phyloP scores from a whole-genome alignment of 1,284 basidiomycete species.

The Malassezia obtusa region DNA sequence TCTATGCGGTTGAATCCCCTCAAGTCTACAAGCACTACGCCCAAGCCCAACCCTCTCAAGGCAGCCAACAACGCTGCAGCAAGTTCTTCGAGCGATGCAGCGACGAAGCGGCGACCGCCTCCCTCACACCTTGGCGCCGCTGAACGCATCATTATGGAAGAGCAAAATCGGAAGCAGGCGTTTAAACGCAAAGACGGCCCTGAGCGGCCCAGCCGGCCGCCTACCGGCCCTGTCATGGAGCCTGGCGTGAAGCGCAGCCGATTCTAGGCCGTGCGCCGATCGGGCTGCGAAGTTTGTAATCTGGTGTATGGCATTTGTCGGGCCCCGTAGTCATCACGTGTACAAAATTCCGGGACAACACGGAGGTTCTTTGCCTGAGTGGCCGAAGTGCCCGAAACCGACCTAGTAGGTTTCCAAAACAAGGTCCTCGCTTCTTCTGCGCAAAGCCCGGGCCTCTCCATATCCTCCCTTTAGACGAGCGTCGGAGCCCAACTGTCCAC shows the following conservation, averaged over 20 bases:
- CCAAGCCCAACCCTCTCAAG: background rate
- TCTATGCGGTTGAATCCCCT: constrained; percentile 13
- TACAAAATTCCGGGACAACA: constrained; percentile 14
- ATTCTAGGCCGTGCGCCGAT: constrained; percentile 19
- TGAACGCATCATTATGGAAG: constrained; percentile 42
- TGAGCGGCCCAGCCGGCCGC: constrained; percentile 1
- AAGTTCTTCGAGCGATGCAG: background rate
- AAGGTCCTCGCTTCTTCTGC: constrained; percentile 11
- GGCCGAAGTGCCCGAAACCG: background rate
- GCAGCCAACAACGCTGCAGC: background rate
- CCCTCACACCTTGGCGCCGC: constrained; percentile 32
- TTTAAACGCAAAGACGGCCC: constrained; percentile 20
- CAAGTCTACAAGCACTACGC: constrained; percentile 2
- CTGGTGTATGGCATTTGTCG: background rate
- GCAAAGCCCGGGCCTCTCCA: constrained; percentile 2
- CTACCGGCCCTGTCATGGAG: constrained; percentile 26
- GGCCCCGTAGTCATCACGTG: constrained; percentile 12
- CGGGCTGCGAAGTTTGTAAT: constrained; percentile 2
- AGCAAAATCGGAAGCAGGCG: constrained; percentile 17
- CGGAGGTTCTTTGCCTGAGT: constrained; percentile 1
- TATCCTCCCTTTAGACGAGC: constrained; percentile 6
- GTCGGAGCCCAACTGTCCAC: constrained; percentile 1
- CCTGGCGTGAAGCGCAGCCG: constrained; percentile 30
- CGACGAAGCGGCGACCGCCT: constrained; percentile 5
- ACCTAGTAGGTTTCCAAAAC: constrained; percentile 7